Conservation (phyloP, 2,329 filamentous ascomycete species). For the Xylariales sp. region DNA sequence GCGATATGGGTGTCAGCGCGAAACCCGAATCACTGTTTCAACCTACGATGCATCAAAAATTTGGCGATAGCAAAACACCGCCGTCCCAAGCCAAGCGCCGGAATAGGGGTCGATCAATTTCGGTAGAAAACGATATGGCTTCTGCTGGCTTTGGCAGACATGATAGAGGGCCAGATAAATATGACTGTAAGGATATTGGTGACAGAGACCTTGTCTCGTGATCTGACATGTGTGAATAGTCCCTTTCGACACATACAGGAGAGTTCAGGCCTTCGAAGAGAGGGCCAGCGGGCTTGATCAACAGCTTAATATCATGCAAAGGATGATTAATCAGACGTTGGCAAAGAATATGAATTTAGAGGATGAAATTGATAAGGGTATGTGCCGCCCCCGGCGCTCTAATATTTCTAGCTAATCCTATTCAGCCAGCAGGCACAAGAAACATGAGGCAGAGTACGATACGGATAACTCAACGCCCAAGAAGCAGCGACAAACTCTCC, state of each 20-base stretch:
- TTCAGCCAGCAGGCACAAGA: slow-evolving; percentile 2
- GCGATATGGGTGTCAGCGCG: slow-evolving; percentile 7
- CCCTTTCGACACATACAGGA: slow-evolving; percentile 20
- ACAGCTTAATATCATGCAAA: slow-evolving; percentile 31
- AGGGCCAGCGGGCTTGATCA: slow-evolving; percentile 28
- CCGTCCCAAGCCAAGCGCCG: not conserved
- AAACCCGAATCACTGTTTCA: not conserved
- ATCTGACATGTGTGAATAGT: slow-evolving; percentile 16
- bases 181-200: slow-evolving; percentile 6
- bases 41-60: not conserved
- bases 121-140: not conserved
- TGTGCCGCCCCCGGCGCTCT: not conserved
- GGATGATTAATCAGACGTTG: slow-evolving; percentile 32
- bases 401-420: slow-evolving; percentile 7
- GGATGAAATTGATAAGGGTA: slow-evolving; percentile 12
- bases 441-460: not conserved
- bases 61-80: not conserved
- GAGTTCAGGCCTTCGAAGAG: slow-evolving; percentile 23
- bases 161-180: not conserved
- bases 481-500: not conserved
- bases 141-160: not conserved
- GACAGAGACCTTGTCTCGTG: not conserved
- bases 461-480: not conserved
- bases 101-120: slow-evolving; percentile 1
- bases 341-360: slow-evolving; percentile 10